phyloP scores from a whole-genome alignment of 208 protist genomes.

The Tritrichomonas musculus region DNA sequence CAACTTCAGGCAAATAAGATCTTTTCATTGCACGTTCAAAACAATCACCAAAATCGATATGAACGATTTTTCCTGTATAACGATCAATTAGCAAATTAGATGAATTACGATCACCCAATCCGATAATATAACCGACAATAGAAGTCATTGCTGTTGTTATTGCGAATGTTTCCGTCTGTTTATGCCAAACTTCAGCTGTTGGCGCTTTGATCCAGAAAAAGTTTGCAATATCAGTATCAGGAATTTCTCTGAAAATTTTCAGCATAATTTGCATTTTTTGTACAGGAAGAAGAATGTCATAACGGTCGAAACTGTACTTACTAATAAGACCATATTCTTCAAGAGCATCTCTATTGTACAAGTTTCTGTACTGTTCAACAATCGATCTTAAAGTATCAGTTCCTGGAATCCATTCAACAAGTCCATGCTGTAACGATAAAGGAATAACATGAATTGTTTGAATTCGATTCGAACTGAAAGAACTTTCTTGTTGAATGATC shows the following conservation, averaged over 20 bases:
- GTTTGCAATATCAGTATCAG: constrained; percentile 17
- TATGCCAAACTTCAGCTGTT: background rate
- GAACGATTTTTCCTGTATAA: background rate
- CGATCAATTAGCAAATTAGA: constrained; percentile 7
- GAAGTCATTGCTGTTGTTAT: background rate
- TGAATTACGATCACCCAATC: background rate
- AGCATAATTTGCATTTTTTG: background rate
- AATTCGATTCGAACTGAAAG: background rate
- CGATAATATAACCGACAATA: constrained; percentile 17
- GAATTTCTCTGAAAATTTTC: background rate
- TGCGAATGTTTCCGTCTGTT: background rate
- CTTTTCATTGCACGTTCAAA: constrained; percentile 42
- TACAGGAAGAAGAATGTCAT: background rate
- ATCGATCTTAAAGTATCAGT: background rate
- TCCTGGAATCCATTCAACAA: constrained; percentile 19
- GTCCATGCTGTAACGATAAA: background rate
- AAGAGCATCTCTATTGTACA: background rate
- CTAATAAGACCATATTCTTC: background rate
- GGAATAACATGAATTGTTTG: background rate
- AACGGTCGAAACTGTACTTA: background rate
- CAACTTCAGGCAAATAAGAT: constrained; percentile 12
- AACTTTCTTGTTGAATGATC: background rate
- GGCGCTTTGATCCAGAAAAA: background rate
- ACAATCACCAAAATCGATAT: constrained; percentile 39
- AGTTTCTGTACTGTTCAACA: background rate